These are phyloP conservation scores for Tetrahymena borealis DNA, from an alignment of 73 alveolate genomes.

Conservation along the genomic window DNA sequence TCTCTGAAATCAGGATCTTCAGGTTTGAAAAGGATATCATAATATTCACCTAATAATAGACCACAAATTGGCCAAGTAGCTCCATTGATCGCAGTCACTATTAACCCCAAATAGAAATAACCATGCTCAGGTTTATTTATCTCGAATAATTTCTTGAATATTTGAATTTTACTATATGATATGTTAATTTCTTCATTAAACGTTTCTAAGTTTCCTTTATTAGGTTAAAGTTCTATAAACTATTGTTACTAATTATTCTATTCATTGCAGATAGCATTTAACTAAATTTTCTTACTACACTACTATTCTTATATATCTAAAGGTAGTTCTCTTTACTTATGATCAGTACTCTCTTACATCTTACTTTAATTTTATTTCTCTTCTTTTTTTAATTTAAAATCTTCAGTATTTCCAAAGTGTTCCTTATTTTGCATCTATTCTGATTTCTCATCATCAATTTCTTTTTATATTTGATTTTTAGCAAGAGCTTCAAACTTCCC, in stretches of 20 bases:
- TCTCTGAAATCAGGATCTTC: background rate
- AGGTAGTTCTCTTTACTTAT: background rate
- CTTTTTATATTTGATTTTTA: background rate
- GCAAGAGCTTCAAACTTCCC: slow-evolving; percentile 53
- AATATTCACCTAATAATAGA: slow-evolving; percentile 26
- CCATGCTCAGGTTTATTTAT: slow-evolving; percentile 18
- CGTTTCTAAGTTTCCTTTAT: background rate
- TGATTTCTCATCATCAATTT: background rate
- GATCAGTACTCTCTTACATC: background rate
- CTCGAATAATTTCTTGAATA: background rate
- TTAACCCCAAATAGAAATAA: slow-evolving; percentile 18
- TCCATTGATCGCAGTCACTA: slow-evolving; percentile 16
- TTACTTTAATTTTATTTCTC: background rate
- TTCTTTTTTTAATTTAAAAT: background rate
- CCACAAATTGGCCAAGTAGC: slow-evolving; percentile 47
- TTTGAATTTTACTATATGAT: background rate
- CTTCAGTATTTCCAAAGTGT: background rate
- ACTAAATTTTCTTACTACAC: too few relatives aligned
- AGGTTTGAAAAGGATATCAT: background rate
- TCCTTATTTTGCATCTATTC: too few relatives aligned
- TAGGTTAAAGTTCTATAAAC: background rate
- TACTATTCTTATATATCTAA: background rate
- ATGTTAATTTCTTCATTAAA: background rate
- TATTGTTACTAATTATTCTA: background rate
- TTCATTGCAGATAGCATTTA: too few relatives aligned